Evolutionary conservation across 2,329 filamentous ascomycete genomes (phyloP).

Genomic region (Pseudogymnoascus sp.): DNA sequence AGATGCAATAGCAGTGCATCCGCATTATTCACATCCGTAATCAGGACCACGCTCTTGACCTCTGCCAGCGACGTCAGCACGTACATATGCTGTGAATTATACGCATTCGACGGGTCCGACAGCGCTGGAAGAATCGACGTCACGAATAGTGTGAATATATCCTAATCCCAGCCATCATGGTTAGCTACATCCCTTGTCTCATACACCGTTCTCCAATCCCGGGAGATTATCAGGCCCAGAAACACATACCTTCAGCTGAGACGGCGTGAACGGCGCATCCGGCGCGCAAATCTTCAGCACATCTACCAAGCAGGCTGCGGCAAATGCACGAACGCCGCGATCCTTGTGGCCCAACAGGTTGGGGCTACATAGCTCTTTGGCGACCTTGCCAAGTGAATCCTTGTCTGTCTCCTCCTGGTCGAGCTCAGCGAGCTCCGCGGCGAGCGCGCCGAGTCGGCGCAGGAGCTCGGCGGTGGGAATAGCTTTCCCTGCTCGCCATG

Average conservation of each 20-base stretch:
- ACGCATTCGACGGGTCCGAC: slow-evolving; percentile 77
- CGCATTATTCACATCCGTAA: slow-evolving; percentile 77
- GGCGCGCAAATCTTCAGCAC: slow-evolving; percentile 88
- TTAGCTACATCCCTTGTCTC: slow-evolving; percentile 15
- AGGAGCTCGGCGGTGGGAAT: slow-evolving; percentile 79
- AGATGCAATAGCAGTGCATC: slow-evolving; percentile 72
- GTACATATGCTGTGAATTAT: slow-evolving; percentile 89
- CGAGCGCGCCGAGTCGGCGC: slow-evolving; percentile 69
- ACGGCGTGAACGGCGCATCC: slow-evolving; percentile 83
- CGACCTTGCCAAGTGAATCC: slow-evolving; percentile 74
- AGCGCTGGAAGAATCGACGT: slow-evolving; percentile 75
- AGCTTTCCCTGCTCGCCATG: slow-evolving; percentile 85
- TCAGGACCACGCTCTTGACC: slow-evolving; percentile 87
- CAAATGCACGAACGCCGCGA: slow-evolving; percentile 81
- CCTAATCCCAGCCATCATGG: slow-evolving; percentile 42
- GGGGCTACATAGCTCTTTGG: slow-evolving; percentile 73
- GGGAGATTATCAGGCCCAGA: background rate
- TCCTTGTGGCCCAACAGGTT: slow-evolving; percentile 88
- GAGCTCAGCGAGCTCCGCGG: slow-evolving; percentile 73
- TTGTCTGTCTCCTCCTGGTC: slow-evolving; percentile 81
- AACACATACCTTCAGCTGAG: slow-evolving; percentile 72
- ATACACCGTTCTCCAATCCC: background rate
- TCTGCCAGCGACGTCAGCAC: slow-evolving; percentile 82
- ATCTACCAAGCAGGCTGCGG: slow-evolving; percentile 84
- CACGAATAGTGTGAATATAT: slow-evolving; percentile 87